Conservation (phyloP, 225 moss, liverwort and hornwort genomes). For the Marchantia paleacea region DNA sequence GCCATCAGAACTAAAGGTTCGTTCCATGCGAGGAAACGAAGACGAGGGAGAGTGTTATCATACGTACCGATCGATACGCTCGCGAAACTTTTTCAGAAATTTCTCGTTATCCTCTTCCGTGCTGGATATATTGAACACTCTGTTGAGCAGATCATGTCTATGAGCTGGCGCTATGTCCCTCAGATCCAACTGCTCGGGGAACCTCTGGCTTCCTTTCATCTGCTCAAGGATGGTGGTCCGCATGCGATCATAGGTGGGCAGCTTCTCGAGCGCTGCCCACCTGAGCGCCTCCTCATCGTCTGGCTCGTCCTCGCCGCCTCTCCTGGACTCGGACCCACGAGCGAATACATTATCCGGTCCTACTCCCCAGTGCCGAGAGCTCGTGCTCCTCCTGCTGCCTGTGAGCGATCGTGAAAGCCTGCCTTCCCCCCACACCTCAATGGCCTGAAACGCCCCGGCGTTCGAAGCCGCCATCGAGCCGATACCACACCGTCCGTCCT, state of each 20-base stretch:
- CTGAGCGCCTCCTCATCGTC: slow-evolving; percentile 84
- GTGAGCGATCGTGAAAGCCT: slow-evolving; percentile 7
- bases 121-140: slow-evolving; percentile 44
- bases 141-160: slow-evolving; percentile 54
- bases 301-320: slow-evolving; percentile 24
- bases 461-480: slow-evolving; percentile 17
- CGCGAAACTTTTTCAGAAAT: slow-evolving; percentile 55
- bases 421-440: slow-evolving; percentile 23
- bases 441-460: slow-evolving; percentile 24
- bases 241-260: slow-evolving; percentile 73
- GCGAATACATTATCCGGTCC: slow-evolving; percentile 40
- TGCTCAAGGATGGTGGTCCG: slow-evolving; percentile 68
- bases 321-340: slow-evolving; percentile 33
- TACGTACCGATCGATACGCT: slow-evolving; percentile 49
- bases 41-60: not conserved
- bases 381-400: slow-evolving; percentile 19
- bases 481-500: not conserved
- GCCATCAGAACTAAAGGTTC: not conserved
- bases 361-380: slow-evolving; percentile 22
- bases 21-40: not conserved
- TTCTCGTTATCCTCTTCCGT: slow-evolving; percentile 54
- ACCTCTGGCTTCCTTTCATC: slow-evolving; percentile 58
- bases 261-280: slow-evolving; percentile 93
- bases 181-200: slow-evolving; percentile 72
- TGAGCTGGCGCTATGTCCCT: slow-evolving; percentile 57